Evolutionary conservation across 768 basidiomycete genomes (phyloP).

Genomic region (Lactarius pseudohatsudake): DNA sequence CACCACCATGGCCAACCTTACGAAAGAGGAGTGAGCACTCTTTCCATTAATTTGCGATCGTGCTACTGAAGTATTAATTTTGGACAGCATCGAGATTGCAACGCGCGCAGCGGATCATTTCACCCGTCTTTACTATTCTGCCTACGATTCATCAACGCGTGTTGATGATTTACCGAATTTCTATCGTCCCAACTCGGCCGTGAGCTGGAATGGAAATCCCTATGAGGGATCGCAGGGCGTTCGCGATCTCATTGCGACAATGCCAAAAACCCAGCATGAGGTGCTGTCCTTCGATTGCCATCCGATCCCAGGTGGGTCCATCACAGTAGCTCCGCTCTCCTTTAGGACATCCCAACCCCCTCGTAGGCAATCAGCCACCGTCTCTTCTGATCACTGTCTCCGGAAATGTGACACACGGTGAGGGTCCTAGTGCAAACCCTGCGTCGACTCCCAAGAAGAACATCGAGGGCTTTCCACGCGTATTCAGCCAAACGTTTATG

Average conservation of each 20-base stretch:
- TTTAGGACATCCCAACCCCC: background rate
- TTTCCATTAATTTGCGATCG: background rate
- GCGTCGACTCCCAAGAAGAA: slow-evolving; percentile 44
- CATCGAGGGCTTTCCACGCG: slow-evolving; percentile 75
- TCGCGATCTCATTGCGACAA: slow-evolving; percentile 61
- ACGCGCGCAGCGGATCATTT: slow-evolving; percentile 83
- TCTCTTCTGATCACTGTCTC: slow-evolving; percentile 78
- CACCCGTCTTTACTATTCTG: slow-evolving; percentile 75
- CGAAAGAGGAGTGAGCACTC: slow-evolving; percentile 37
- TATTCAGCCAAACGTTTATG: slow-evolving; percentile 87
- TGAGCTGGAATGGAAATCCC: slow-evolving; percentile 86
- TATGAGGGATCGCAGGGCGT: slow-evolving; percentile 72
- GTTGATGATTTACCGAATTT: slow-evolving; percentile 76
- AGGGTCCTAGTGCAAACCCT: slow-evolving; percentile 57
- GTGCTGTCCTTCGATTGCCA: slow-evolving; percentile 89
- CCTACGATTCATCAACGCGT: slow-evolving; percentile 80
- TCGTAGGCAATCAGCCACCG: slow-evolving; percentile 70
- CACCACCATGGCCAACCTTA: slow-evolving; percentile 35
- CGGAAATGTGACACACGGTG: slow-evolving; percentile 74
- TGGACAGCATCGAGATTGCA: slow-evolving; percentile 76
- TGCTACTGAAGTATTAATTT: background rate
- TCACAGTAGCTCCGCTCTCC: background rate
- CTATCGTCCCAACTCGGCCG: slow-evolving; percentile 71
- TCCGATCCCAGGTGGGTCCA: slow-evolving; percentile 70
- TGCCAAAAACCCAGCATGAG: slow-evolving; percentile 82